A percentile compares a stretch with the other conserved stretches of the same genome.
Evolutionary conservation across 352 stramenopile species (phyloP).

Genomic region (Phytophthora fragariaefolia): DNA sequence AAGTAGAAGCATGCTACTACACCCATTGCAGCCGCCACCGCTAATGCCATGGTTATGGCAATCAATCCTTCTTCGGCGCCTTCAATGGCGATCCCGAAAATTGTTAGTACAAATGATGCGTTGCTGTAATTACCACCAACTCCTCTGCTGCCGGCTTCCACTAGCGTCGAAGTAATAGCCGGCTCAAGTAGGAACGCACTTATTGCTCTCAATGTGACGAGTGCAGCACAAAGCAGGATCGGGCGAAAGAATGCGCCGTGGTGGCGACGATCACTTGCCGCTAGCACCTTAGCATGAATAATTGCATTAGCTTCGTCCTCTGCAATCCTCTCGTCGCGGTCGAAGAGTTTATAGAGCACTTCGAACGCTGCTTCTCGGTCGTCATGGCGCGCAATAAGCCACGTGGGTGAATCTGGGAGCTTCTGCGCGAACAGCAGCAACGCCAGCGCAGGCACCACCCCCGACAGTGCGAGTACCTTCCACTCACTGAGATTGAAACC

Average conservation of each 20-base stretch:
- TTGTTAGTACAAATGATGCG: slow-evolving; percentile 57
- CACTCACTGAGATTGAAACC: slow-evolving; percentile 87
- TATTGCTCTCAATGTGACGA: slow-evolving; percentile 62
- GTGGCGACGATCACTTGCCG: slow-evolving; percentile 54
- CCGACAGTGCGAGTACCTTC: slow-evolving; percentile 68
- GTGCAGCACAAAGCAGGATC: slow-evolving; percentile 58
- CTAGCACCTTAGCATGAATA: slow-evolving; percentile 75
- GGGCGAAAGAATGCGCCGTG: slow-evolving; percentile 75
- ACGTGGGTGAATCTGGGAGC: slow-evolving; percentile 81
- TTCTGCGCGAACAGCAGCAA: slow-evolving; percentile 72
- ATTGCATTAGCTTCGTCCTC: slow-evolving; percentile 78
- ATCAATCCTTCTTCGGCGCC: slow-evolving; percentile 62
- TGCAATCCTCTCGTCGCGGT: slow-evolving; percentile 53
- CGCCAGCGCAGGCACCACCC: slow-evolving; percentile 53
- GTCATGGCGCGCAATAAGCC: slow-evolving; percentile 75
- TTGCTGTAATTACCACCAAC: slow-evolving; percentile 28
- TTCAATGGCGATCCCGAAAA: slow-evolving; percentile 67
- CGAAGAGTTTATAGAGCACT: slow-evolving; percentile 65
- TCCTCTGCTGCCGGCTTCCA: slow-evolving; percentile 28
- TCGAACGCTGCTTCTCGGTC: slow-evolving; percentile 72
- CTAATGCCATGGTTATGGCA: slow-evolving; percentile 44
- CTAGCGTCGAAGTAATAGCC: slow-evolving; percentile 50
- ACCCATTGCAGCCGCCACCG: slow-evolving; percentile 55
- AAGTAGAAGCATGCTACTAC: slow-evolving; percentile 62
- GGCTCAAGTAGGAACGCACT: slow-evolving; percentile 59